Evolutionary conservation across 2,329 filamentous ascomycete genomes (phyloP), one percentile per base, ranked within the genome.

Genomic region (Fusarium vanettenii): DNA sequence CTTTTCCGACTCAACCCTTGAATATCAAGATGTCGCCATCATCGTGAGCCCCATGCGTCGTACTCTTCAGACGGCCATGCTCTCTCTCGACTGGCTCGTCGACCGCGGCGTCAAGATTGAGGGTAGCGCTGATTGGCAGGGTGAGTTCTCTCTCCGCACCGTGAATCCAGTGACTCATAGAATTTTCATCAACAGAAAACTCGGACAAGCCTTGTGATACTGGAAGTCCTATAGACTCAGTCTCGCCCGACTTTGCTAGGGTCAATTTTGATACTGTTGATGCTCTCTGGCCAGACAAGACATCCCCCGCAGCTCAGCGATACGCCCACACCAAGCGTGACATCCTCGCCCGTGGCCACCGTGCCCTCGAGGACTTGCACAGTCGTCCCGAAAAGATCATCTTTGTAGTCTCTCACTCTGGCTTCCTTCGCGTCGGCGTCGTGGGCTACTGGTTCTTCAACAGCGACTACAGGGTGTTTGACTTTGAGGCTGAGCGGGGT

Each of bases 91-190:
- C 73, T 92, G 88, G 86, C 82, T 93, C 55, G 84, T 90, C 59
- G 85, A 88, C 22, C 82, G 81, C 50, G 89, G 89, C 1, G 83
- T 91, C 22, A 86, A 85, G 55, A 85, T 92, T 27, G 82, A 88
- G 57, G 87, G 89, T 2, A 86, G 90, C 76, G 90, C 92, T 5
- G 86, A 86, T 64, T 93, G 92, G 92, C 92, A 93, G 85, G 89
- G 89, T 91, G 80, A 65, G 78, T 18, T 55, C 27, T 18, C 27
- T 16, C 18, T 18, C 13, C n/a, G 3, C 25, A 37, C 45, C 27
- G 16, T 22, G 35, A 27, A 16, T 27, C 7, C 55, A 1, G 16
- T 27, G 27, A 43, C 31, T 13, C 22, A 20, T 13, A 9, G 27
- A 48, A 50, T 37, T 22, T 29, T 33, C 31, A 2, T 8, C 16